Evolutionary conservation across 108 stramenopile species (phyloP), one percentile per base, ranked within the genome.

Genomic region (Hondaea fermentalgiana): DNA sequence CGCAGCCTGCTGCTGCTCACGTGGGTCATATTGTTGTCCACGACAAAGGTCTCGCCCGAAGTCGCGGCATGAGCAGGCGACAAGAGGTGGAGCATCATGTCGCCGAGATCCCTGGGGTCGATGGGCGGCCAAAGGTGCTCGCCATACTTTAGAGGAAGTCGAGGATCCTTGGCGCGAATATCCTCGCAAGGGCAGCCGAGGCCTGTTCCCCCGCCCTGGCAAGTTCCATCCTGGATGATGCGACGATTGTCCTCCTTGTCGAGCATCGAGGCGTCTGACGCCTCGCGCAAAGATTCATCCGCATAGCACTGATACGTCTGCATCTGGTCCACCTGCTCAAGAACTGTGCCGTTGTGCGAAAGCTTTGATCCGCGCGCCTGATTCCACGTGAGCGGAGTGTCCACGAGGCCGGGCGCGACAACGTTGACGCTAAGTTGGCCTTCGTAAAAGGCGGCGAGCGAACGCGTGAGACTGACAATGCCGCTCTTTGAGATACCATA

Each of bases 221-320:
- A 83, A 25, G 76, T 83, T 8, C 76, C 76, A 53, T 83, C 76
- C 12, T 83, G 19, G 51, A 83, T 35, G 76, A 83, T 83, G 25
- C 35, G 25, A 28, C 25, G 25, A 35, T 35, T 35, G 35, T 35
- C 35, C 35, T 35, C 35, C 35, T 35, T 35, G 35, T 35, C 35
- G 2, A 35, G 35, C 35, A 35, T 2, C 35, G 35, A 35, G 35
- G 35, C 35, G 35, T 35, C 35, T 2, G 35, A 35, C 35, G 35
- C 35, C 35, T 35, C 35, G 35, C 35, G 35, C 35, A 35, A 35
- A 2, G 35, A n/a, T 59, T 59, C 59, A 21, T 59, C 35, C 49
- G 45, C 76, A 23, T 83, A 83, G 76, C 76, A 83, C 76, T 83
- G 76, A 45, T 83, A 83, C 10, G 51, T 83, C 49, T 83, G 76